Evolutionary conservation across 139 green algal species (phyloP).

Genomic region (Chlorella sp.): DNA sequence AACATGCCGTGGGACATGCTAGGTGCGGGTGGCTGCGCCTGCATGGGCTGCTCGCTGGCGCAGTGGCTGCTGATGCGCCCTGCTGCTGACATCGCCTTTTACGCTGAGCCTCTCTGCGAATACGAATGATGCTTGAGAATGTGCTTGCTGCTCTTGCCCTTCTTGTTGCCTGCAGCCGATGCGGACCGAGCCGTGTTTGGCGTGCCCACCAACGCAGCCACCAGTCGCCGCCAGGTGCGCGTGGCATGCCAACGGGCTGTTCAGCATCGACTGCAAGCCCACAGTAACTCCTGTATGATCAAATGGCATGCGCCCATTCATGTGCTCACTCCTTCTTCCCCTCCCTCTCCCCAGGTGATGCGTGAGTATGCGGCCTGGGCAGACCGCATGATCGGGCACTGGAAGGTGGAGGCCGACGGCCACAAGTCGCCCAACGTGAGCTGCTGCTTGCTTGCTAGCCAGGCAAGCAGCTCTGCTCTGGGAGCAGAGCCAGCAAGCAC

Average conservation of each 20-base stretch:
- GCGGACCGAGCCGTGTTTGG: constrained; percentile 84
- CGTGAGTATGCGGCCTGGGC: constrained; percentile 77
- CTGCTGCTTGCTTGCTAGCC: neutral
- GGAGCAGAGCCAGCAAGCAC: no score
- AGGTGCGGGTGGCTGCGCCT: no score
- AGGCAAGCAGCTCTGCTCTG: no score
- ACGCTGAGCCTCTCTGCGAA: no score
- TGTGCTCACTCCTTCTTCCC: no score
- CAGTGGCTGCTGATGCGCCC: neutral
- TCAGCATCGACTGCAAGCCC: no score
- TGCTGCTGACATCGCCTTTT: neutral
- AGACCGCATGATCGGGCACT: constrained; percentile 76
- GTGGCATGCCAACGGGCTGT: no score
- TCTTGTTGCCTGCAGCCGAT: constrained; percentile 29
- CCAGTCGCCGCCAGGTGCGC: constrained; percentile 72
- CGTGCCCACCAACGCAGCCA: constrained; percentile 59
- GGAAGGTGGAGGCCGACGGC: constrained; percentile 46
- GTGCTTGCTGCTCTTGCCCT: no score
- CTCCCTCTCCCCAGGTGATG: constrained; percentile 34
- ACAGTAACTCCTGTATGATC: no score
- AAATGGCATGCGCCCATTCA: no score
- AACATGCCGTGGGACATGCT: constrained; percentile 85
- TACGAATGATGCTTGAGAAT: no score
- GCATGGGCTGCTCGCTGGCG: neutral
- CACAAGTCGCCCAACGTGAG: constrained; percentile 27